phyloP scores from a whole-genome alignment of 805 yeast genomes.

The Spathaspora arborariae region DNA sequence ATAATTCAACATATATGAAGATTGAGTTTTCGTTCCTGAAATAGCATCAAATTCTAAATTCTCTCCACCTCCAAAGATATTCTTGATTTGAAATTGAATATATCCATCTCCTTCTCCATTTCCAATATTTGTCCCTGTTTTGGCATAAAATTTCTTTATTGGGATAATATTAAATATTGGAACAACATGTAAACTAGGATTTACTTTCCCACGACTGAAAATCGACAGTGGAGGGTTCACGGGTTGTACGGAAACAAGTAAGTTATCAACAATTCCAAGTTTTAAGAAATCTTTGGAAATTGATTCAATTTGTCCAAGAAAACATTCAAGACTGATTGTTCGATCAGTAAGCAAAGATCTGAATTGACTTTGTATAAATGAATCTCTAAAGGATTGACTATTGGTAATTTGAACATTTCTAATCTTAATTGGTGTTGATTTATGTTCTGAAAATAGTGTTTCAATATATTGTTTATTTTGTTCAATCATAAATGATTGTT shows the following conservation, averaged over 20 bases:
- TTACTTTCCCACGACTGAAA: background rate
- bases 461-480: conserved; percentile 33
- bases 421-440: conserved; percentile 40
- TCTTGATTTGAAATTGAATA: conserved; percentile 60
- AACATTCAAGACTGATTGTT: conserved; percentile 33
- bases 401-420: conserved; percentile 47
- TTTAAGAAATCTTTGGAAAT: conserved; percentile 42
- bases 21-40: conserved; percentile 46
- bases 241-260: conserved; percentile 30
- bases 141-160: conserved; percentile 69
- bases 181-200: conserved; percentile 21
- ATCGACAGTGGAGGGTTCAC: conserved; percentile 8
- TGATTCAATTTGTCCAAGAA: conserved; percentile 40
- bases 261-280: conserved; percentile 40
- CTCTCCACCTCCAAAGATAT: conserved; percentile 58
- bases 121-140: conserved; percentile 93
- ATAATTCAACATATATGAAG: conserved; percentile 47
- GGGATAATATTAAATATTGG: conserved; percentile 45
- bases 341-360: conserved; percentile 38
- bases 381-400: conserved; percentile 41
- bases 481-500: conserved; percentile 27
- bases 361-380: conserved; percentile 45
- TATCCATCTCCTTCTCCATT: conserved; percentile 97
- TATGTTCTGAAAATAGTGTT: conserved; percentile 28
- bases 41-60: conserved; percentile 47